These are phyloP conservation scores for Saposhnikovia divaricata DNA, from an alignment of 129 eudicot species.

Conservation along the genomic window DNA sequence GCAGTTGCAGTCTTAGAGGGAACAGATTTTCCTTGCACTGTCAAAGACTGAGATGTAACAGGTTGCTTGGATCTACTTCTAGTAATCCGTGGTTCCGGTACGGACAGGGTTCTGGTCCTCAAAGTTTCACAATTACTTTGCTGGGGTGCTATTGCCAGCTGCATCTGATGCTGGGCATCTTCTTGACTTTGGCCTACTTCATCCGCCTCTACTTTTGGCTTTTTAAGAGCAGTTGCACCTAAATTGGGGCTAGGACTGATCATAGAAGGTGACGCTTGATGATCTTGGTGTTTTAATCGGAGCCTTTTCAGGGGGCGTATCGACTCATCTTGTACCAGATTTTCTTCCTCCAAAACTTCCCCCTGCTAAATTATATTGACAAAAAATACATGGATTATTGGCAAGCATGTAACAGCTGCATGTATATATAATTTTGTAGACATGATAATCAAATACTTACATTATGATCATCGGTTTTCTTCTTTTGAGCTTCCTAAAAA, in stretches of 20 bases:
- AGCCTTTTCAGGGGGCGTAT: constrained; percentile 72
- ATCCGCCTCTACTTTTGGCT: constrained; percentile 48
- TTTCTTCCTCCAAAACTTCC: constrained; percentile 45
- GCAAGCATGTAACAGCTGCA: not conserved
- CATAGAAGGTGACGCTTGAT: constrained; percentile 35
- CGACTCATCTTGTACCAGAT: constrained; percentile 45
- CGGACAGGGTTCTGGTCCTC: constrained; percentile 23
- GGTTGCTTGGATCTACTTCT: constrained; percentile 60
- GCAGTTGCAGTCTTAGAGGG: constrained; percentile 13
- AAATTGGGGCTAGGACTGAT: constrained; percentile 21
- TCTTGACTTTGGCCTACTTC: constrained; percentile 30
- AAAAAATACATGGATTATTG: not conserved
- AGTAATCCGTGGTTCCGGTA: constrained; percentile 27
- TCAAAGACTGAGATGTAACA: constrained; percentile 23
- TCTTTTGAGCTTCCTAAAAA: constrained; percentile 50
- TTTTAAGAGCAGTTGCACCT: constrained; percentile 27
- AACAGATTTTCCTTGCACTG: constrained; percentile 19
- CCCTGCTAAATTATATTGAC: constrained; percentile 16
- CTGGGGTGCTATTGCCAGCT: not conserved
- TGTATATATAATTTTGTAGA: constrained; percentile 5
- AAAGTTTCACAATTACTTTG: constrained; percentile 13
- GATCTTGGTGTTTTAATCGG: constrained; percentile 47
- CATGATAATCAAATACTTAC: constrained; percentile 25
- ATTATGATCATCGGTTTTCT: constrained; percentile 39
- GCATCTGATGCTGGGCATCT: not conserved